Evolutionary conservation across 257 asterid genomes (phyloP).

Genomic region (Salvia splendens): DNA sequence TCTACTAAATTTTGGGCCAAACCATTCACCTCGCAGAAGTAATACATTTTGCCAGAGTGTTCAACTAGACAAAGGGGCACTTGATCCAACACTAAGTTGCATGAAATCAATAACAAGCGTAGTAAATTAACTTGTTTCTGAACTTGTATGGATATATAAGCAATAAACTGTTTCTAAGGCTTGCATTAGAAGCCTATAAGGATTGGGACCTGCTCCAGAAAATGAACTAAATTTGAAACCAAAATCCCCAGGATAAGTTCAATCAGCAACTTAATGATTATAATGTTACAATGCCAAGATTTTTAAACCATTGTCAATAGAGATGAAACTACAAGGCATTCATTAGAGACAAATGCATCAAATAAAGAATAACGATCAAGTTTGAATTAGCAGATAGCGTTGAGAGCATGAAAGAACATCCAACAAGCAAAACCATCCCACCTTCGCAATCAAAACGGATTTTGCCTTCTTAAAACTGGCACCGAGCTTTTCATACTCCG

Average conservation of each 20-base stretch:
- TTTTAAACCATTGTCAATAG: not conserved
- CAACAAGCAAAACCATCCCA: constrained; percentile 33
- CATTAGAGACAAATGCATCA: not conserved
- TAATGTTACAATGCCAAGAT: not conserved
- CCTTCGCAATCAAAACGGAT: constrained; percentile 91
- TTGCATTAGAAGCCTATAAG: no score
- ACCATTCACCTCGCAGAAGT: not conserved
- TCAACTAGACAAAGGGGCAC: constrained; percentile 5
- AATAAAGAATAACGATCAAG: constrained; percentile 6
- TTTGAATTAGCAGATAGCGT: not conserved
- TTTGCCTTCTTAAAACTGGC: constrained; percentile 91
- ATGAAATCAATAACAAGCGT: not conserved
- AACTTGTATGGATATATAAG: no score
- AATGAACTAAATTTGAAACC: constrained; percentile 5
- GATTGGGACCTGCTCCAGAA: no score
- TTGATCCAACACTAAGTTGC: not conserved
- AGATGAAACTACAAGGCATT: constrained; percentile 1
- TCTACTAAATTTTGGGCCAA: not conserved
- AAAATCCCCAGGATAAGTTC: not conserved
- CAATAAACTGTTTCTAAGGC: no score
- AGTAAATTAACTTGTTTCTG: not conserved
- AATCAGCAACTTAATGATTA: not conserved
- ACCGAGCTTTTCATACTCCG: constrained; percentile 88
- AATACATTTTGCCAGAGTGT: not conserved
- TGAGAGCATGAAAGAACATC: not conserved